Evolutionary conservation across 2,329 filamentous ascomycete genomes (phyloP).

Genomic region (Thelonectria discophora): DNA sequence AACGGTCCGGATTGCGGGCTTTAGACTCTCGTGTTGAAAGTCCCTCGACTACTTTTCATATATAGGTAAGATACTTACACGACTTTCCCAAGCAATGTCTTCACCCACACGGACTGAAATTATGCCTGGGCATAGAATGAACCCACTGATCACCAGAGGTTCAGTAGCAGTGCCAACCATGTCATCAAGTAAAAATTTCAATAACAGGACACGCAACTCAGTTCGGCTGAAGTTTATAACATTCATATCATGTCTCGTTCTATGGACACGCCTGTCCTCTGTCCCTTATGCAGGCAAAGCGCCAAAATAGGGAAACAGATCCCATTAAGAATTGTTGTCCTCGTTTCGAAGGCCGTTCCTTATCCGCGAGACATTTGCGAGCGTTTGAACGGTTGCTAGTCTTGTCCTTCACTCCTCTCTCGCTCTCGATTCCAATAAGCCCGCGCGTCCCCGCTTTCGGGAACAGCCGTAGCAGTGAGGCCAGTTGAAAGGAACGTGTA

Average conservation of each 20-base stretch:
- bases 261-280: slow-evolving; percentile 38
- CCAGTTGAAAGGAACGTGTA: slow-evolving; percentile 1
- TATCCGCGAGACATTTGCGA: not conserved
- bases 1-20: too few species aligned
- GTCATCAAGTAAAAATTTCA: too few species aligned
- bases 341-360: slow-evolving; percentile 20
- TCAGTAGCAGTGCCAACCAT: too few species aligned
- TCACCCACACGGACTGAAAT: not conserved
- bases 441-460: slow-evolving; percentile 8
- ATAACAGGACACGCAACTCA: not conserved
- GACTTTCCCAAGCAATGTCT: not conserved
- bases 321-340: slow-evolving; percentile 23
- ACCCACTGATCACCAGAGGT: too few species aligned
- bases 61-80: too few species aligned
- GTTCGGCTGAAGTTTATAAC: slow-evolving; percentile 14
- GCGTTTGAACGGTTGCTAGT: not conserved
- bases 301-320: slow-evolving; percentile 16
- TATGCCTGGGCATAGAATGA: too few species aligned
- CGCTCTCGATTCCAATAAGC: slow-evolving; percentile 9
- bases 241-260: slow-evolving; percentile 41
- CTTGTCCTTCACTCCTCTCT: not conserved
- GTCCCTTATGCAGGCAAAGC: slow-evolving; percentile 25
- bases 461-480: slow-evolving; percentile 14
- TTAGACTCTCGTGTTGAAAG: too few species aligned
- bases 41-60: too few species aligned